Percentiles rank a stretch among this genome's conserved stretches.
Conservation (phyloP, 1,284 basidiomycete genomes). For the Rhodotorula sp. region DNA sequence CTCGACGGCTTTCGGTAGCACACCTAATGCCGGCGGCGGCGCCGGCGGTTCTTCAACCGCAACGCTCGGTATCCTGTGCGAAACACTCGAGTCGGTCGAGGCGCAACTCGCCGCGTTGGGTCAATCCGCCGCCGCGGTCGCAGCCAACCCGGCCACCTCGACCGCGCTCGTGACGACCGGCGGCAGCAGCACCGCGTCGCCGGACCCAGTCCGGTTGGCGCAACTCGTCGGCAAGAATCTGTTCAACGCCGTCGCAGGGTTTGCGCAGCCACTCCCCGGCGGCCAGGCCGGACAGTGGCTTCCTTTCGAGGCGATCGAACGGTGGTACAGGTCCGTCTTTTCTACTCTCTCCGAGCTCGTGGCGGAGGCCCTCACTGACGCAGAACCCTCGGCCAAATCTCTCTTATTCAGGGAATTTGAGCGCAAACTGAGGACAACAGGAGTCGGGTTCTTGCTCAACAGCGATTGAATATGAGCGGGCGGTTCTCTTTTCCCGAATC, state of each 20-base stretch:
- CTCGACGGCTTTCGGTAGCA: neutral
- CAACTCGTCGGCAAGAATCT: constrained; percentile 30
- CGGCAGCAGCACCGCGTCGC: neutral
- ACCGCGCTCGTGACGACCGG: constrained; percentile 19
- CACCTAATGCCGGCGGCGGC: neutral
- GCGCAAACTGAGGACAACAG: constrained; percentile 27
- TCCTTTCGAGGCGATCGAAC: constrained; percentile 16
- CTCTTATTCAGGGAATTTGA: constrained; percentile 28
- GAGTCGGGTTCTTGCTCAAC: constrained; percentile 29
- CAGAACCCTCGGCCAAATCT: no score
- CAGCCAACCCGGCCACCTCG: neutral
- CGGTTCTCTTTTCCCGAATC: neutral
- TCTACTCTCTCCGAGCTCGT: no score
- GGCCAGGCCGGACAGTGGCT: constrained; percentile 20
- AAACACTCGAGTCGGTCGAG: constrained; percentile 32
- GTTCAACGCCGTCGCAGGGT: constrained; percentile 27
- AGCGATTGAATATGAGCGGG: constrained; percentile 11
- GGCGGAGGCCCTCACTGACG: no score
- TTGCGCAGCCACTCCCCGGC: constrained; percentile 27
- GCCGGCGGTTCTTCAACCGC: neutral
- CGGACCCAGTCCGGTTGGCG: constrained; percentile 22
- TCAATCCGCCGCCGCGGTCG: neutral
- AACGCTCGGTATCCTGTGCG: constrained; percentile 36
- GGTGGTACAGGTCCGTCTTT: constrained; percentile 30
- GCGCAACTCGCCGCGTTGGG: constrained; percentile 22